Conservation (phyloP, 352 stramenopile genomes). For the Phytophthora citrophthora region DNA sequence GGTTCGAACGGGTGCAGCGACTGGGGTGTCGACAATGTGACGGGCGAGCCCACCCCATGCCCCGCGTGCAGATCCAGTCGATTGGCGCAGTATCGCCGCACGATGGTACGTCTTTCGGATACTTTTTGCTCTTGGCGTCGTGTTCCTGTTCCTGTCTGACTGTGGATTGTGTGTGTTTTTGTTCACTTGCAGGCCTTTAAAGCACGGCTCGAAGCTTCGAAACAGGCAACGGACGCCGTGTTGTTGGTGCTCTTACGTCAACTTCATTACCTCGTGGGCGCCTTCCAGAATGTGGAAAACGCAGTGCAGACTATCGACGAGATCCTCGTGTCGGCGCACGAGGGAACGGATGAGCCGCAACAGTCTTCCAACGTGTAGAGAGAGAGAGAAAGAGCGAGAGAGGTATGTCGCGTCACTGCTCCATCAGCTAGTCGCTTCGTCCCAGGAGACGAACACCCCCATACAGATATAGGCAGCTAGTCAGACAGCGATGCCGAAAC, state of each 20-base stretch:
- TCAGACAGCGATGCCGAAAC: constrained; percentile 19
- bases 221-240: constrained; percentile 41
- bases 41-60: constrained; percentile 38
- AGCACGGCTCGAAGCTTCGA: constrained; percentile 43
- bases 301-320: constrained; percentile 63
- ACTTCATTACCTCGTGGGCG: constrained; percentile 75
- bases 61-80: constrained; percentile 54
- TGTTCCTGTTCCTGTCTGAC: constrained; percentile 1
- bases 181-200: constrained; percentile 47
- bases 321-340: constrained; percentile 60
- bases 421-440: constrained; percentile 9
- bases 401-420: neutral
- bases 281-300: constrained; percentile 76
- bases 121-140: neutral
- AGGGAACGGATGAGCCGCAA: constrained; percentile 30
- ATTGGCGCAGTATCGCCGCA: constrained; percentile 59
- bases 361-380: constrained; percentile 18
- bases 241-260: constrained; percentile 69
- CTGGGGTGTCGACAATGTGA: constrained; percentile 28
- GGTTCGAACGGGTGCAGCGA: constrained; percentile 37
- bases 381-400: neutral
- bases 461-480: constrained; percentile 23
- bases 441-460: constrained; percentile 10
- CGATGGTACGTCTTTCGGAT: constrained; percentile 50
- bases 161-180: constrained; percentile 9